Conservation (phyloP, 2,329 filamentous ascomycete genomes). For the Colletotrichum siamense region DNA sequence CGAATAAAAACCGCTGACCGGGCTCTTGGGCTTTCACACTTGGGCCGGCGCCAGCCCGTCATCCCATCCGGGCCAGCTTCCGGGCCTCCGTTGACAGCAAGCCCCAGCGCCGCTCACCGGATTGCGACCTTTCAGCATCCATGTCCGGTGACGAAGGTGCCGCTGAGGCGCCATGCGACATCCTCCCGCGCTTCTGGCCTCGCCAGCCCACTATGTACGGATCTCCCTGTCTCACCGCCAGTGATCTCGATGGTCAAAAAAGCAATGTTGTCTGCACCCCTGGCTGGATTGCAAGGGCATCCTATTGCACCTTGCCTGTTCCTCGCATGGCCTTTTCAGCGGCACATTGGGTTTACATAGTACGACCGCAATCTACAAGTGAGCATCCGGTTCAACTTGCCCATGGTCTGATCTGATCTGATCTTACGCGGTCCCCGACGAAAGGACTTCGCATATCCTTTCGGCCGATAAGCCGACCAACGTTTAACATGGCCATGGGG, state of each 20-base stretch:
- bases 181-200: background rate
- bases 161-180: background rate
- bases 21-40: background rate
- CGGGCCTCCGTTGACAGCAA: background rate
- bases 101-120: background rate
- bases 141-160: background rate
- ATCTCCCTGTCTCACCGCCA: slow-evolving; percentile 16
- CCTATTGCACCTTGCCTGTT: slow-evolving; percentile 6
- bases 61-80: background rate
- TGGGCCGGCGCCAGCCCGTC: background rate
- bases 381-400: background rate
- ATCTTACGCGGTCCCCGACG: background rate
- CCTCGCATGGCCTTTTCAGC: background rate
- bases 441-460: background rate
- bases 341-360: background rate
- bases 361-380: background rate
- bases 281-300: slow-evolving; percentile 16
- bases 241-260: slow-evolving; percentile 2
- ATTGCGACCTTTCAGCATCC: background rate
- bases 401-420: background rate
- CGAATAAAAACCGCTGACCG: background rate
- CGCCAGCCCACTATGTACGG: background rate
- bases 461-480: background rate
- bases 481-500: background rate
- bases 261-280: slow-evolving; percentile 9